Conservation (phyloP, 345 rosid species). For the Mallotus nudiflorus region DNA sequence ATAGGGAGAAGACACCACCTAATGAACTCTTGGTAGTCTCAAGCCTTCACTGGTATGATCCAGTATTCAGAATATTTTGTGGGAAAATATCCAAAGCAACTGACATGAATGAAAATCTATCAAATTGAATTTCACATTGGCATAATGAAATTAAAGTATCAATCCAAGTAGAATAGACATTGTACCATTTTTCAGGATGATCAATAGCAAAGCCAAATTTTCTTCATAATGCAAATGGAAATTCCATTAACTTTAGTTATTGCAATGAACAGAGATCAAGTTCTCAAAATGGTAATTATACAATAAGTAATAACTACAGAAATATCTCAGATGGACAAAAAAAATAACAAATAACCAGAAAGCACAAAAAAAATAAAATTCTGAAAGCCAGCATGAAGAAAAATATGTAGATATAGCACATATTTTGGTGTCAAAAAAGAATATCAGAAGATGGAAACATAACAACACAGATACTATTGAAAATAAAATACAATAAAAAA, state of each 20-base stretch:
- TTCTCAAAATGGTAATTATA: neutral
- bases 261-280: neutral
- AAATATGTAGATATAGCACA: neutral
- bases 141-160: neutral
- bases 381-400: neutral
- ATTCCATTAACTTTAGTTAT: conserved; percentile 2
- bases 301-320: neutral
- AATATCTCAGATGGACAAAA: neutral
- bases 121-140: neutral
- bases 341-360: neutral
- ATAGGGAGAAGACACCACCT: neutral
- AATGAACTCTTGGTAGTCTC: neutral
- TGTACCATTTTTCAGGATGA: neutral
- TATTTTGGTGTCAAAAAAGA: neutral
- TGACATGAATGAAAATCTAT: neutral
- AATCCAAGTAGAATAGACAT: neutral
- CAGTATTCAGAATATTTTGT: neutral
- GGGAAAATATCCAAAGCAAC: neutral
- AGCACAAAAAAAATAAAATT: neutral
- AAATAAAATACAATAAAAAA: neutral
- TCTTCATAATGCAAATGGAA: neutral
- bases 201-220: neutral
- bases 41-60: neutral
- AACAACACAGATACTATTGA: neutral
- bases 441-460: neutral